These are phyloP conservation scores for Hibiscus tridactylites DNA, from an alignment of 345 rosid species.

Conservation along the genomic window DNA sequence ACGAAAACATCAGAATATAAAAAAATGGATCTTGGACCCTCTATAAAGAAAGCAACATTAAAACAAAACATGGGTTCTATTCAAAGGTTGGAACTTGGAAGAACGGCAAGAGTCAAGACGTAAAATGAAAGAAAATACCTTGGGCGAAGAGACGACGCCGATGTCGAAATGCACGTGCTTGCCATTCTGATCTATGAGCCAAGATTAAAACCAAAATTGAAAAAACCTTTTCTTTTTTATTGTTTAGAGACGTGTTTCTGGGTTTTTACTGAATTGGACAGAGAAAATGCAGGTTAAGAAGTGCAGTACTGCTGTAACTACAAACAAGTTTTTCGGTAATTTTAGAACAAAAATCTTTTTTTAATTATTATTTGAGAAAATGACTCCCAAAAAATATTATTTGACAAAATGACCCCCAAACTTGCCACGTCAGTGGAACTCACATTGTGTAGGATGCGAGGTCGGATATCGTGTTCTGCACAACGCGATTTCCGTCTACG, in stretches of 20 bases:
- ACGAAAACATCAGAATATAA: neutral
- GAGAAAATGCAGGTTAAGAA: neutral
- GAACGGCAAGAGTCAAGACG: no score
- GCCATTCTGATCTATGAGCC: conserved; percentile 34
- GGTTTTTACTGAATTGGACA: neutral
- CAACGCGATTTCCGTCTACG: no score
- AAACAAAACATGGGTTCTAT: neutral
- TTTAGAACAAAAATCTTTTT: no score
- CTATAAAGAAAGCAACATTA: neutral
- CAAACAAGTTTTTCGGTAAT: no score
- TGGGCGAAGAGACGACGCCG: conserved; percentile 49
- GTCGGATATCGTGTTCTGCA: no score
- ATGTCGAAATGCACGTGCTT: conserved; percentile 48
- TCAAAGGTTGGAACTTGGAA: neutral
- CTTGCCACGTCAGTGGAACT: no score
- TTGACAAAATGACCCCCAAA: no score
- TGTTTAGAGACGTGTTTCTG: neutral
- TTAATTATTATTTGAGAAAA: no score
- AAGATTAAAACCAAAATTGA: neutral
- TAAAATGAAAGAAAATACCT: conserved; percentile 26
- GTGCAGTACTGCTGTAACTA: neutral
- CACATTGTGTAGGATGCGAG: no score
- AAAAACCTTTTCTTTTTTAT: no score
- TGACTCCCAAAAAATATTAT: no score
- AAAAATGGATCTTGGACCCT: conserved; percentile 2